Evolutionary conservation across 169 alveolate species (phyloP), one percentile per base, ranked within the genome.

Genomic region (Plasmodium vinckei): DNA sequence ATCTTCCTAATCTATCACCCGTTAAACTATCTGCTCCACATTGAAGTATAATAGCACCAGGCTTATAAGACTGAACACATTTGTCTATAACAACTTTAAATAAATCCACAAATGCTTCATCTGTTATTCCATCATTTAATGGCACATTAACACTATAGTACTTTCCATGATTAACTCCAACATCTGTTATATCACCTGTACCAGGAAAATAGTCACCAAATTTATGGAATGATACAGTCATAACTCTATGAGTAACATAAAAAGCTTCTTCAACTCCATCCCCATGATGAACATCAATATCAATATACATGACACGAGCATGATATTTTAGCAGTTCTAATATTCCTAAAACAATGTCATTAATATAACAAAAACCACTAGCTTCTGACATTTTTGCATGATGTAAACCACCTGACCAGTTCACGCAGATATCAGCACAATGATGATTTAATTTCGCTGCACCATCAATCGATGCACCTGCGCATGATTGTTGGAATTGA

Each of bases 191-290:
- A 75, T 96, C 99, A 5, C 99, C 99, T 44, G 99, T 98, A 0
- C 99, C 99, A 21, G 99, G 99, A 94, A 99, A 99, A 87, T 97
- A 98, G 92, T 98, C 99, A 1, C 99, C 99, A 93, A 97, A 99
- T 87, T 98, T 96, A 95, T 99, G 99, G 92, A 99, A 98, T 39
- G 99, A 96, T 2, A 98, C 98, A 5, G 99, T 99, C 99, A 99
- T 96, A 13, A 98, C 99, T 82, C 99, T 94, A 94, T 97, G 98
- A 1, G 99, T 96, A n/a, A 97, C 96, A 93, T 97, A 97, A 87
- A 98, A 98, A 10, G 99, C 99, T 82, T 98, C 99, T 90, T 98
- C 99, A 2, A 98, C 99, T 5, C 99, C 99, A 92, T 98, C 99
- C 39, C 99, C 99, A 92, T 98, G 99, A 88, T 98, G 99, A 6